Evolutionary conservation across 179 eudicot species (phyloP).

Genomic region (Spinacia oleracea): DNA sequence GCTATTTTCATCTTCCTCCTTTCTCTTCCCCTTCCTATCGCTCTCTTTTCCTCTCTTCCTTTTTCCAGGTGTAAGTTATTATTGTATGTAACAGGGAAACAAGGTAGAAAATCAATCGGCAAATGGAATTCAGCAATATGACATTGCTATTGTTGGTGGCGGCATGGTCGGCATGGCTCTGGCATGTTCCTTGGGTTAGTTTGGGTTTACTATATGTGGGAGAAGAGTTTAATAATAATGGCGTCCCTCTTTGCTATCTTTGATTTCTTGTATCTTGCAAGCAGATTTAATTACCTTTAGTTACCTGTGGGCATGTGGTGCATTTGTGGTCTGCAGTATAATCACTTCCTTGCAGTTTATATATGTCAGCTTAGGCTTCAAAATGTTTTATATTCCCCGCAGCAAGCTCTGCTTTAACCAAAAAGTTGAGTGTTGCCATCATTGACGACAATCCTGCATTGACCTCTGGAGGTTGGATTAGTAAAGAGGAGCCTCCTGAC

Average conservation of each 20-base stretch:
- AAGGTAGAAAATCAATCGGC: slow-evolving; percentile 26
- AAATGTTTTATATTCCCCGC: slow-evolving; percentile 26
- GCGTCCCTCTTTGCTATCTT: not conserved
- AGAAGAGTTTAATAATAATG: not conserved
- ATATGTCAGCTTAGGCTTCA: not conserved
- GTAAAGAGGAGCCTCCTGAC: slow-evolving; percentile 78
- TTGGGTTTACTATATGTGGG: not conserved
- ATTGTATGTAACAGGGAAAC: slow-evolving; percentile 45
- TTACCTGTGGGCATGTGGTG: not conserved
- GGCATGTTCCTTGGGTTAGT: slow-evolving; percentile 85
- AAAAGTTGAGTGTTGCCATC: slow-evolving; percentile 72
- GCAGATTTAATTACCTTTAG: not conserved
- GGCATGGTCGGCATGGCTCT: slow-evolving; percentile 99
- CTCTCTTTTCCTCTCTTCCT: not conserved
- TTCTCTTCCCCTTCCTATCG: not conserved
- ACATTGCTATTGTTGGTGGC: slow-evolving; percentile 95
- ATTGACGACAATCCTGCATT: slow-evolving; percentile 91
- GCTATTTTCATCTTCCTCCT: not conserved
- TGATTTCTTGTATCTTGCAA: not conserved
- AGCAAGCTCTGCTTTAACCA: slow-evolving; percentile 76
- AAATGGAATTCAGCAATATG: slow-evolving; percentile 54
- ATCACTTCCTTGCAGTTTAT: not conserved
- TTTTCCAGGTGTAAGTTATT: slow-evolving; percentile 6
- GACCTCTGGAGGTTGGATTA: slow-evolving; percentile 44
- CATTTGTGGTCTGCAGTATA: not conserved